A percentile compares a stretch with the other conserved stretches of the same genome.
Evolutionary conservation across 2,329 filamentous ascomycete species (phyloP).

Genomic region (Helicocarpus griseus): DNA sequence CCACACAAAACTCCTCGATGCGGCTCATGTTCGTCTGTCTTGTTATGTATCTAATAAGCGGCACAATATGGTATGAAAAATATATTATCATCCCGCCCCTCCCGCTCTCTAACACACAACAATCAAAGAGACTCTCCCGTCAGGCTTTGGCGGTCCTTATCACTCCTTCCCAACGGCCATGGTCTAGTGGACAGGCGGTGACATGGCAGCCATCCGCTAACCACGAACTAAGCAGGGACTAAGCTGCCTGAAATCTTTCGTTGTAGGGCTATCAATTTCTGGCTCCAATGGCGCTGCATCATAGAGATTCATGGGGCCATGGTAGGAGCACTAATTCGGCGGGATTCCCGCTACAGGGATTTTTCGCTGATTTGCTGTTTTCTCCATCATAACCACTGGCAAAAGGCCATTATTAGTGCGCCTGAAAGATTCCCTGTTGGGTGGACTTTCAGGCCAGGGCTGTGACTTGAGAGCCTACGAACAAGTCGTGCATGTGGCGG

Average conservation of each 20-base stretch:
- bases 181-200: neutral
- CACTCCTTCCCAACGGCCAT: no score
- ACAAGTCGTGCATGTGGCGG: no score
- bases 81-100: no score
- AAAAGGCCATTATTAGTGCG: neutral
- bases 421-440: neutral
- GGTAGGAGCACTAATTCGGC: neutral
- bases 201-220: neutral
- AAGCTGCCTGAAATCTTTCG: neutral
- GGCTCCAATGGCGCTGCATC: no score
- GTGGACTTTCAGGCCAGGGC: neutral
- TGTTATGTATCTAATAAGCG: no score
- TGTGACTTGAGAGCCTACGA: neutral
- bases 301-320: neutral
- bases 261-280: neutral
- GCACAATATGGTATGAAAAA: no score
- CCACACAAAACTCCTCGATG: no score
- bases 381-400: no score
- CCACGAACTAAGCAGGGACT: neutral
- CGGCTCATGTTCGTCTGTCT: no score
- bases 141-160: no score
- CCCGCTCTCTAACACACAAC: no score
- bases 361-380: neutral
- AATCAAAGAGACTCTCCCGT: no score
- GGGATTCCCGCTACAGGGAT: slow-evolving; percentile 1